Evolutionary conservation across 2,329 filamentous ascomycete genomes (phyloP).

Genomic region (Cercospora sp.): DNA sequence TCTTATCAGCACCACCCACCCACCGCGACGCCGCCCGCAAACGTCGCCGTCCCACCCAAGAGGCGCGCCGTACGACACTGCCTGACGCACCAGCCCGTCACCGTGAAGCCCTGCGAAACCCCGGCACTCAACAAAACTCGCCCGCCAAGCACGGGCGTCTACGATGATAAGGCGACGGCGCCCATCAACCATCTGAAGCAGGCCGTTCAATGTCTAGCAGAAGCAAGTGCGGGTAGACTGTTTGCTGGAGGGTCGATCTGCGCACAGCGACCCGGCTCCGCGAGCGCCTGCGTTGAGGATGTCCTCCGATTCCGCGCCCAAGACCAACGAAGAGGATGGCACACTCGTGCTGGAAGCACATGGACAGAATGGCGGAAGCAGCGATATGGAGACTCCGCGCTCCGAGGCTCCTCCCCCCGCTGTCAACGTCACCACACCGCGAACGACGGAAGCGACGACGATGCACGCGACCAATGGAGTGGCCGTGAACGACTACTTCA

Average conservation of each 20-base stretch:
- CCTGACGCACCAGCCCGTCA: background rate
- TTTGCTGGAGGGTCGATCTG: conserved; percentile 16
- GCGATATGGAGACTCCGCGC: conserved; percentile 42
- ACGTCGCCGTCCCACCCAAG: background rate
- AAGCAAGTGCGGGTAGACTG: conserved; percentile 35
- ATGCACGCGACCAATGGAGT: background rate
- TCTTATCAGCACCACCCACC: background rate
- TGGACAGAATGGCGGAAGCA: conserved; percentile 23
- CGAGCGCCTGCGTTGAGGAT: conserved; percentile 22
- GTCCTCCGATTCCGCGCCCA: conserved; percentile 26
- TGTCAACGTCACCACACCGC: conserved; percentile 29
- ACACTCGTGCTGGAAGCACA: background rate
- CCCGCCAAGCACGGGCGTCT: conserved; percentile 16
- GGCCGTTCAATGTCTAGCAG: conserved; percentile 35
- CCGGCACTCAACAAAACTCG: conserved; percentile 18
- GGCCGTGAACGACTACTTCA: conserved; percentile 18
- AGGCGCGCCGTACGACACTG: background rate
- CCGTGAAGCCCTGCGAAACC: background rate
- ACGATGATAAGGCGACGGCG: conserved; percentile 27
- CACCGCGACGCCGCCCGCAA: background rate
- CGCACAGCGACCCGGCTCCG: conserved; percentile 8
- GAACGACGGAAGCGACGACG: conserved; percentile 18
- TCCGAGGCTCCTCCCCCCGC: conserved; percentile 43
- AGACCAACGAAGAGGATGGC: conserved; percentile 17
- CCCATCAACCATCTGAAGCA: conserved; percentile 12